Percentiles rank a stretch among this genome's conserved stretches.
phyloP scores from a whole-genome alignment of 768 basidiomycete genomes.

The Hypholoma sublateritium region DNA sequence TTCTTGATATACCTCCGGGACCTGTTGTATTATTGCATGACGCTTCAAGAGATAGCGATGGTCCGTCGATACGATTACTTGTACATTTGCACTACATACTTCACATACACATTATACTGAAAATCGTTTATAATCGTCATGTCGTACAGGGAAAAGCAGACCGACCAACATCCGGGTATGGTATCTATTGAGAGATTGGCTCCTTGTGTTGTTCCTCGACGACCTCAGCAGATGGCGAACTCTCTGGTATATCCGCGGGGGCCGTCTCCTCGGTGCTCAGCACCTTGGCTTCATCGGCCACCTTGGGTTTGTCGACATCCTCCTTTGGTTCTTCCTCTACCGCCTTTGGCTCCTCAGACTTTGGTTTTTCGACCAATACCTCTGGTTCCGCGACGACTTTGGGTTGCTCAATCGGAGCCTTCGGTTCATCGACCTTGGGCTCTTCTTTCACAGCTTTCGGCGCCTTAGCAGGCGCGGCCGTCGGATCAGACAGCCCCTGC shows the following conservation, averaged over 20 bases:
- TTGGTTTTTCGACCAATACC: too few species aligned
- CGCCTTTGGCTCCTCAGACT: background rate
- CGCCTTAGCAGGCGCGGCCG: background rate
- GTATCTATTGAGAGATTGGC: too few species aligned
- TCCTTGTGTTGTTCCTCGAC: too few species aligned
- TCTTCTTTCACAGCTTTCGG: background rate
- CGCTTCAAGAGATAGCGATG: too few species aligned
- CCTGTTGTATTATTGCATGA: background rate
- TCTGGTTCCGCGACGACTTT: background rate
- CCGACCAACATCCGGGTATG: too few species aligned
- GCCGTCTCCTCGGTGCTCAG: too few species aligned
- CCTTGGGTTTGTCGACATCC: background rate
- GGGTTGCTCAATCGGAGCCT: background rate
- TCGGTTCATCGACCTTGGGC: background rate
- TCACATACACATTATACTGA: background rate
- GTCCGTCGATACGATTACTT: too few species aligned
- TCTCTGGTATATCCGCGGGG: too few species aligned
- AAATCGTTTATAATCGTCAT: background rate
- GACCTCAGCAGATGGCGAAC: too few species aligned
- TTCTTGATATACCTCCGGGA: conserved; percentile 8
- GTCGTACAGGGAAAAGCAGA: too few species aligned
- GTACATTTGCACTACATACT: too few species aligned
- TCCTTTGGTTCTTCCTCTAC: background rate
- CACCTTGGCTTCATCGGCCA: background rate
- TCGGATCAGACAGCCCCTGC: conserved; percentile 50